Conservation (phyloP, 2,329 filamentous ascomycete genomes). For the Neospermospora avenae region DNA sequence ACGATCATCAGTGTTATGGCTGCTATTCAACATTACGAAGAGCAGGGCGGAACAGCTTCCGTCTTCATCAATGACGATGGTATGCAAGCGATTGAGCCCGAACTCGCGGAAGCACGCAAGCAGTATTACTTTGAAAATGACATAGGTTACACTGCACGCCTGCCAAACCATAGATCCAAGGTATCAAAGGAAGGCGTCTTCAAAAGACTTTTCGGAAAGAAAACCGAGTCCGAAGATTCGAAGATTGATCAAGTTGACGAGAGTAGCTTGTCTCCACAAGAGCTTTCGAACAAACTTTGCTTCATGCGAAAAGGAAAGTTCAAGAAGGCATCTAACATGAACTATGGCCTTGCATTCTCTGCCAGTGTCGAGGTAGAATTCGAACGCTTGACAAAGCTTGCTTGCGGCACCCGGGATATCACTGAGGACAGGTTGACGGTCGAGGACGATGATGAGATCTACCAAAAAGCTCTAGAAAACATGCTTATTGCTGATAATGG, state of each 20-base stretch:
- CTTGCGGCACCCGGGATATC: too few species aligned
- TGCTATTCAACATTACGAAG: constrained; percentile 72
- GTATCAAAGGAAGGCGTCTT: too few species aligned
- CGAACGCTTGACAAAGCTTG: too few species aligned
- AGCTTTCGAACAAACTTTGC: too few species aligned
- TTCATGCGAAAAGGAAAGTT: constrained; percentile 60
- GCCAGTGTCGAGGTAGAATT: constrained; percentile 70
- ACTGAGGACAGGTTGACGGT: constrained; percentile 69
- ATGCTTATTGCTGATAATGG: too few species aligned
- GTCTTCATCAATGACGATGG: constrained; percentile 77
- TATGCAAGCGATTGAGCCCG: constrained; percentile 62
- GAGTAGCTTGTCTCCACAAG: too few species aligned
- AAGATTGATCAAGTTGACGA: too few species aligned
- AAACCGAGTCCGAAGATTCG: too few species aligned
- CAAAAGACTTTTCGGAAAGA: too few species aligned
- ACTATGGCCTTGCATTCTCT: constrained; percentile 65
- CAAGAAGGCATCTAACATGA: constrained; percentile 67
- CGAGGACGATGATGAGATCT: constrained; percentile 59
- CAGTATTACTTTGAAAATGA: constrained; percentile 67
- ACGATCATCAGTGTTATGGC: constrained; percentile 76
- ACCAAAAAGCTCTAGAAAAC: constrained; percentile 64
- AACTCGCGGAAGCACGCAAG: constrained; percentile 59
- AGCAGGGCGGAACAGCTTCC: constrained; percentile 74
- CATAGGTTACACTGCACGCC: constrained; percentile 68
- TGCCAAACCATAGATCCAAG: too few species aligned